Base-by-base conservation (phyloP, 1,284 basidiomycete genomes). In the Tilletiopsis washingtonensis region DNA sequence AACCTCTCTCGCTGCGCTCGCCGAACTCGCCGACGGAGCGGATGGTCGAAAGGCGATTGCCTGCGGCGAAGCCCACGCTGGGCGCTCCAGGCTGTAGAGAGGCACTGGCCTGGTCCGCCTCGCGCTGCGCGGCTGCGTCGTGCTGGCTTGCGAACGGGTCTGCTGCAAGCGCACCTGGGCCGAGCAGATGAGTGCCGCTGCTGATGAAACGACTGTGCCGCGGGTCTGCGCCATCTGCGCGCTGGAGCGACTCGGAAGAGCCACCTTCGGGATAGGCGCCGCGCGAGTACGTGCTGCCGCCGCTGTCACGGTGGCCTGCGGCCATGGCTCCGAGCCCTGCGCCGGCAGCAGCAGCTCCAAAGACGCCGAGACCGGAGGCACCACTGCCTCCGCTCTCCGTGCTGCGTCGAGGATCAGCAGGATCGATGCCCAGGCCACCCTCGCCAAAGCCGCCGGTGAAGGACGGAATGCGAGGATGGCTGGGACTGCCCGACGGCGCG, bases 151-250 rank as follows among this genome's bases (percentile, higher is more conserved):
- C n/a, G n/a, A n/a, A n/a, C n/a, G n/a, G n/a, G n/a, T n/a, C n/a
- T n/a, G 3, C 39, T 25, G 17, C 1, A 52, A 45, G 1, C 50
- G 59, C 14, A 23, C 52, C 50, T 2, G 61, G 61, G 12, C 62
- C 62, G 5, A 65, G 40, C 14, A 65, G 49, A 12, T 51, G 55
- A 19, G 58, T 57, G 6, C 54, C 57, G 1, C 47, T 26, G n/a
- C 61, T 64, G 20, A 65, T 61, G 50, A 64, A 65, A 12, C 50
- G 58, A 34, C 57, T 59, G 42, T 63, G 58, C 14, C 54, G 53
- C n/a, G n/a, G n/a, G 24, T 61, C 51, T 34, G 32, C 32, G 12
- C 17, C 32, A 17, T 34, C 32, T 17, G 7, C 54, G 53, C 36
- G 58, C 53, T 1, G 47, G 51, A 5, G 20, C 12, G 15, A 20